Base-by-base conservation (phyloP, 202 grass and related monocot species). In the Eragrostis tef region DNA sequence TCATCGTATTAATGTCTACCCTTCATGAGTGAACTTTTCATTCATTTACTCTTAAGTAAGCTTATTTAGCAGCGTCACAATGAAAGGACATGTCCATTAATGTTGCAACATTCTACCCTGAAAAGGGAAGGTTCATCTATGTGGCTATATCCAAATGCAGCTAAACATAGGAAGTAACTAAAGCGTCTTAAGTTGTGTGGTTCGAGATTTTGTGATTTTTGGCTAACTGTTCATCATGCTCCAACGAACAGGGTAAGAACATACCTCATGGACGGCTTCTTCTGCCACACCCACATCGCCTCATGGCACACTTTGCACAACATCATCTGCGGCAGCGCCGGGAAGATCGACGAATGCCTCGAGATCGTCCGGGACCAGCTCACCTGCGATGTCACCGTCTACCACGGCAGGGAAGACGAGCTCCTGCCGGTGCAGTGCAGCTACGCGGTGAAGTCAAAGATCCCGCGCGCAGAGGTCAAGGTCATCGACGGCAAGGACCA, bases 281-380 rank as follows among this genome's bases (percentile, higher is more conserved):
- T 98, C 80, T 92, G 96, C 81, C 96, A 98, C 88, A 92, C 93
- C 3, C 96, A 98, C 85, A 94, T 94, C 60, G 88, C 92, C 0
- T 88, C 96, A 6, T 98, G 93, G 87, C 96, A 98, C 81, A 98
- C 96, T 1, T 89, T 98, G 12, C 96, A 98, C 85, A 98, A 98
- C 81, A 89, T 98, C 73, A 94, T 98, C 57, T 98, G 96, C 46
- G 96, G 96, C 79, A 93, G 95, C 34, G 90, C 92, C 6, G 87
- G 85, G 10, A 98, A 95, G 80, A 84, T 98, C 24, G 96, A 98
- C 49, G 44, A 64, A 20, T 98, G 94, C 73, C 92, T 98, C 0
- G 96, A 95, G 43, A 29, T 84, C 11, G 92, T 98, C 64, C 57
- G 85, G 41, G 88, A 98, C 56, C 80, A 91, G 74, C 88, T 95